Base-by-base conservation (phyloP, 2,329 filamentous ascomycete species). In the Epichloe sp. region DNA sequence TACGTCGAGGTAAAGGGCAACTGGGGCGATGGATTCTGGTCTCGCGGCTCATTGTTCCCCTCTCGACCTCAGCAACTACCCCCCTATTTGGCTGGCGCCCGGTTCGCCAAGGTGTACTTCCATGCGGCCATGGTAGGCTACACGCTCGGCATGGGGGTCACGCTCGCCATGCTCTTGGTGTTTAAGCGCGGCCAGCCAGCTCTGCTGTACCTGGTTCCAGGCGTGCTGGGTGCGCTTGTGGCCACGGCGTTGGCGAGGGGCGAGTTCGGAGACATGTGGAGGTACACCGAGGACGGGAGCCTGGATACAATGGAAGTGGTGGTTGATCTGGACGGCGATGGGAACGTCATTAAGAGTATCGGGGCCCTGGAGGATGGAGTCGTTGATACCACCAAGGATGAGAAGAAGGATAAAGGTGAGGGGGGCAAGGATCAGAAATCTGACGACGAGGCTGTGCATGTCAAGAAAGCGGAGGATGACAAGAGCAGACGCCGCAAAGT, bases 1-100 rank as follows among this genome's bases (percentile, higher is more conserved):
- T 83, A 77, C 52, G 59, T 74, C 53, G 75, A 79, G 51, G 78
- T 84, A 10, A 82, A 82, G 17, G 84, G 86, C 12, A 76, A 79
- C 51, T 95, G 89, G 87, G 90, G 87, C 43, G 86, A 95, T 58
- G 76, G 80, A 40, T 83, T 94, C 64, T 96, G 91, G 90, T 83
- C 81, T 7, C 63, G 65, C 7, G 55, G 57, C 4, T 26, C 54
- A 35, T 48, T 66, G 48, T 64, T 63, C 45, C 47, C 66, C 3
- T 55, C 50, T 4, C 51, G 52, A 0, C 52, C 61, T 1, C 54
- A 51, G 34, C 58, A 58, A 31, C 48, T 65, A 1, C 67, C 67
- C 57, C 5, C 58, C 5, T 57, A 61, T 11, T 50, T 70, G 3
- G 65, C 66, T 3, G 74, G 72, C 0, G 65, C 73, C 1, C 63